Conservation (phyloP, 139 green algal species). For the Limnomonas spitsbergensis region DNA sequence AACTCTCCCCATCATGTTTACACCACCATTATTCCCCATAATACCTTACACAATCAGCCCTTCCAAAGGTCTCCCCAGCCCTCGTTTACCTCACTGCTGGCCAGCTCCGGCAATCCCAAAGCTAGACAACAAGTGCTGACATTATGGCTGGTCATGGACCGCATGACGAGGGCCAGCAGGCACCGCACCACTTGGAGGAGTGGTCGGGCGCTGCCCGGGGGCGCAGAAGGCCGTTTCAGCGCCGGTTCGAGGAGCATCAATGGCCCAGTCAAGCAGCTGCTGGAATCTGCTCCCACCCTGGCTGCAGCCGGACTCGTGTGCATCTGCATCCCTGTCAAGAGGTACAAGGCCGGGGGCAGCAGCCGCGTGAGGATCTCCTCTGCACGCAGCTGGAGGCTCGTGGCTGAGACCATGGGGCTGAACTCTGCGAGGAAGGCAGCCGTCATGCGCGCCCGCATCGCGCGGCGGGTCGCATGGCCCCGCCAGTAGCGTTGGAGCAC, state of each 20-base stretch:
- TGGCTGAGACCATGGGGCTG: slow-evolving; percentile 10
- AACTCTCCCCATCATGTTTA: background rate
- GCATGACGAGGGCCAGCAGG: slow-evolving; percentile 49
- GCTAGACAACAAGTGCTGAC: slow-evolving; percentile 24
- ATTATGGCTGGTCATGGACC: slow-evolving; percentile 23
- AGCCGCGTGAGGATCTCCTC: background rate
- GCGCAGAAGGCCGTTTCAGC: background rate
- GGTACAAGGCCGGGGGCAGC: background rate
- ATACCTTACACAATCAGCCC: no score
- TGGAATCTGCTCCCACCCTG: background rate
- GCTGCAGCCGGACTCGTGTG: background rate
- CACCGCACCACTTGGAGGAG: slow-evolving; percentile 30
- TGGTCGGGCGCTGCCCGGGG: background rate
- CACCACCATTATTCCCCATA: background rate
- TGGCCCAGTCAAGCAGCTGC: background rate
- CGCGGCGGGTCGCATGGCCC: slow-evolving; percentile 11
- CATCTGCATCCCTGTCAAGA: background rate
- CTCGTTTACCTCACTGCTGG: no score
- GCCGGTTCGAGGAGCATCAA: background rate
- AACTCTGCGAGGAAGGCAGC: slow-evolving; percentile 24
- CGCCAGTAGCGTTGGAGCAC: slow-evolving; percentile 43
- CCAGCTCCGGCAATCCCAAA: slow-evolving; percentile 9
- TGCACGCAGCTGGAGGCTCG: background rate
- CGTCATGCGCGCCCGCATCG: slow-evolving; percentile 2
- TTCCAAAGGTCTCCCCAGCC: no score